These are phyloP conservation scores for Hypoxylon sp. DNA, from an alignment of 2,329 filamentous ascomycete species.

Conservation along the genomic window DNA sequence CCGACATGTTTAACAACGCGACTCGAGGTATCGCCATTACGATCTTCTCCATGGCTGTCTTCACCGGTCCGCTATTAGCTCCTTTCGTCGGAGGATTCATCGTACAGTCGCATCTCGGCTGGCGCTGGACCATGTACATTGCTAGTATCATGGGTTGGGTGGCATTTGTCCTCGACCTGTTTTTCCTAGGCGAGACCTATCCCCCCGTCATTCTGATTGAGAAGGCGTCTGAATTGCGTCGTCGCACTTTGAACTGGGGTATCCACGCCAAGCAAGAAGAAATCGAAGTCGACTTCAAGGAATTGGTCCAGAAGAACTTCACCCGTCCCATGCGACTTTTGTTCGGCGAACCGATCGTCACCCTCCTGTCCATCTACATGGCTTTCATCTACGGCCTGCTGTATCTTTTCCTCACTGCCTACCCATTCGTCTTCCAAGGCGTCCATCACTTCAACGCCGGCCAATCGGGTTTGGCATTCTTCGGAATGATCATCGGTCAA, in stretches of 20 bases:
- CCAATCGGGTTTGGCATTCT: slow-evolving; percentile 82
- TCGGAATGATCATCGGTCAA: slow-evolving; percentile 85
- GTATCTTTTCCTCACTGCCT: slow-evolving; percentile 89
- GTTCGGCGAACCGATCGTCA: slow-evolving; percentile 78
- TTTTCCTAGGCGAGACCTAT: slow-evolving; percentile 79
- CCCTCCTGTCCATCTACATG: slow-evolving; percentile 78
- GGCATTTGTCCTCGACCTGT: slow-evolving; percentile 70
- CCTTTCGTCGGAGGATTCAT: slow-evolving; percentile 81
- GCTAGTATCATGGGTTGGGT: slow-evolving; percentile 73
- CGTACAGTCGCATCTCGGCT: slow-evolving; percentile 72
- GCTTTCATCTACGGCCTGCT: slow-evolving; percentile 80
- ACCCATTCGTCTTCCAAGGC: slow-evolving; percentile 82
- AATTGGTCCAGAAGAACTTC: slow-evolving; percentile 77
- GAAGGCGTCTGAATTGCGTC: slow-evolving; percentile 73
- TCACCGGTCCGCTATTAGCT: slow-evolving; percentile 76
- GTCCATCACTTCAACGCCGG: slow-evolving; percentile 80
- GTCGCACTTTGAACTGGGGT: slow-evolving; percentile 77
- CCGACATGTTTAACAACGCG: slow-evolving; percentile 78
- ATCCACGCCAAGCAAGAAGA: slow-evolving; percentile 81
- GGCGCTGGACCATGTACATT: slow-evolving; percentile 81
- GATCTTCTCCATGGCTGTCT: slow-evolving; percentile 73
- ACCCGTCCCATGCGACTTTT: slow-evolving; percentile 76
- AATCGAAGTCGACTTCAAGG: slow-evolving; percentile 75
- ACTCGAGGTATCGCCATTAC: slow-evolving; percentile 72
- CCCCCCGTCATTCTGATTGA: slow-evolving; percentile 74